Evolutionary conservation across 2,329 filamentous ascomycete species (phyloP).

Genomic region (Fusarium irregulare): DNA sequence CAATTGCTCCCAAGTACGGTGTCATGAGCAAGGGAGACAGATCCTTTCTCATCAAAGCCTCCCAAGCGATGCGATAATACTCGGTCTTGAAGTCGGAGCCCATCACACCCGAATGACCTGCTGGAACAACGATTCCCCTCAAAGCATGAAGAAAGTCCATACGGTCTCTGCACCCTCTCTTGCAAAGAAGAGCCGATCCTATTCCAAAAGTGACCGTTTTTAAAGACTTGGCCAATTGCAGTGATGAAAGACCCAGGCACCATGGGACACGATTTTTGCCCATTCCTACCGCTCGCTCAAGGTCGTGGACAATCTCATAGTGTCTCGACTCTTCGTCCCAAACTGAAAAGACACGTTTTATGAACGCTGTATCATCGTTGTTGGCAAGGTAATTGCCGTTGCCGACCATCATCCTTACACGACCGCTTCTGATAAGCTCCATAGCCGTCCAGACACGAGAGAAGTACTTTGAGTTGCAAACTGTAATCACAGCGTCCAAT

Average conservation of each 20-base stretch:
- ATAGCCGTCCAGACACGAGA: not conserved
- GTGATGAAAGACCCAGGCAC: not conserved
- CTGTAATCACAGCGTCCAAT: not conserved
- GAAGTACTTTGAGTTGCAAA: constrained; percentile 6
- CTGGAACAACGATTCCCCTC: not conserved
- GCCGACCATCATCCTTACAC: not conserved
- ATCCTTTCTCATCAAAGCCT: not conserved
- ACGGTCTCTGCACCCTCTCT: not conserved
- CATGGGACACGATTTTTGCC: not conserved
- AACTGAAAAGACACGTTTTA: fast-evolving
- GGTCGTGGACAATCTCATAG: not conserved
- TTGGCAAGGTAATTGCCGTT: not conserved
- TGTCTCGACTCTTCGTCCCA: not conserved
- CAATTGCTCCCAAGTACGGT: not conserved
- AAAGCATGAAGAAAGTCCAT: constrained; percentile 1
- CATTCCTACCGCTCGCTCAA: not conserved
- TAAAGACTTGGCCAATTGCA: not conserved
- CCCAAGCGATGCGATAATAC: not conserved
- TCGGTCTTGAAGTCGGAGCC: not conserved
- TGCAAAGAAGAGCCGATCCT: not conserved
- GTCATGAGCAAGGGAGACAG: not conserved
- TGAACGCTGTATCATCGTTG: not conserved
- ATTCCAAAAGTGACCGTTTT: not conserved
- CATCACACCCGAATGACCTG: fast-evolving
- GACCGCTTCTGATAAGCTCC: constrained; percentile 3